Evolutionary conservation across 1,284 basidiomycete genomes (phyloP).

Genomic region (Cystobasidium pallidum): DNA sequence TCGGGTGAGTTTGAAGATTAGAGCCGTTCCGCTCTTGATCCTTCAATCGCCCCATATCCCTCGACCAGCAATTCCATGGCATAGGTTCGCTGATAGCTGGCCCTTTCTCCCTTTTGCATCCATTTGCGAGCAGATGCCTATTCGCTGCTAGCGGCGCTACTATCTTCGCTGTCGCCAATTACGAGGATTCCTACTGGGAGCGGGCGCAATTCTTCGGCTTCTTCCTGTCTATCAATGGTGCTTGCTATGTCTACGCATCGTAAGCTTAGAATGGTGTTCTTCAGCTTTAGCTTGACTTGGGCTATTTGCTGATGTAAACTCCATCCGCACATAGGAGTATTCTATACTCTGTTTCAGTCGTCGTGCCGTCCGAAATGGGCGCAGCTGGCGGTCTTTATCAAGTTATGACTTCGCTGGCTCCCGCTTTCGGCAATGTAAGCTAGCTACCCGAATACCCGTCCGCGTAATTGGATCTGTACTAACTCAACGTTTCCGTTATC

Average conservation of each 20-base stretch:
- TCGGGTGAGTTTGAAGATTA: conserved; percentile 36
- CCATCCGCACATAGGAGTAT: conserved; percentile 34
- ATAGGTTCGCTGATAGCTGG: background rate
- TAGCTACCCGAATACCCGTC: no score
- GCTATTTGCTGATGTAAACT: no score
- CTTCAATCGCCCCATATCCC: no score
- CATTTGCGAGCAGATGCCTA: conserved; percentile 7
- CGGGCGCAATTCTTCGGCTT: conserved; percentile 52
- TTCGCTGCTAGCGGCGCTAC: conserved; percentile 48
- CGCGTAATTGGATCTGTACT: no score
- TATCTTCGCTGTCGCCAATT: conserved; percentile 52
- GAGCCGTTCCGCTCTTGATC: no score
- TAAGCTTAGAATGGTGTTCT: background rate
- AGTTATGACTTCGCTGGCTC: conserved; percentile 40
- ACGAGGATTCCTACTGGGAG: conserved; percentile 53
- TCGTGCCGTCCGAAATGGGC: conserved; percentile 35
- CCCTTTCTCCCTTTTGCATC: background rate
- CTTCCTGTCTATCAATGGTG: conserved; percentile 45
- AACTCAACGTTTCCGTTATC: no score
- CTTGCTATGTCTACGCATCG: conserved; percentile 41
- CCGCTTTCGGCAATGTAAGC: conserved; percentile 34
- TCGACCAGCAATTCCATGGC: background rate
- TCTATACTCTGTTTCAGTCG: conserved; percentile 37
- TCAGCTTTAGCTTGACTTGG: no score
- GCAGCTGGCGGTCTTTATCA: conserved; percentile 43